These are phyloP conservation scores for Pholiota microspora DNA, from an alignment of 768 basidiomycete genomes.

Conservation along the genomic window DNA sequence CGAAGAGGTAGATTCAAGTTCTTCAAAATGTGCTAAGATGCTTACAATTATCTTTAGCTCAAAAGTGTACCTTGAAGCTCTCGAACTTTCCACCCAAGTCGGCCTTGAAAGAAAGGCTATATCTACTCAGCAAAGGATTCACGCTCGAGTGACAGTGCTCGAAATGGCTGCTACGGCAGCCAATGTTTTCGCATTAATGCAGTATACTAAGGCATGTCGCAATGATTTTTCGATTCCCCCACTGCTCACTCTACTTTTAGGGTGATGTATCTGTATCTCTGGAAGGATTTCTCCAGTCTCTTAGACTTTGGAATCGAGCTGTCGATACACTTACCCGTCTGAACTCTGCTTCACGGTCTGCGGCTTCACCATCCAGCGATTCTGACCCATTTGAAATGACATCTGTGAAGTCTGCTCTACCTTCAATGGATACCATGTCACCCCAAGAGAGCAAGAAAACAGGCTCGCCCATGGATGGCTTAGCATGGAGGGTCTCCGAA, in stretches of 20 bases:
- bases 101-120: conserved; percentile 43
- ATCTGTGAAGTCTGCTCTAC: conserved; percentile 12
- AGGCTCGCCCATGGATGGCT: conserved; percentile 42
- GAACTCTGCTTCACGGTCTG: conserved; percentile 30
- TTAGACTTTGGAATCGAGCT: conserved; percentile 82
- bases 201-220: conserved; percentile 55
- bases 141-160: conserved; percentile 53
- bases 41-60: conserved; percentile 29
- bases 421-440: neutral
- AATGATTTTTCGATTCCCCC: conserved; percentile 1
- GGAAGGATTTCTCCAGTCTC: conserved; percentile 59
- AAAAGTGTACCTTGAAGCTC: conserved; percentile 60
- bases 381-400: conserved; percentile 59
- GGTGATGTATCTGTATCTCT: conserved; percentile 59
- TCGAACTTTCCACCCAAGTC: conserved; percentile 40
- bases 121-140: conserved; percentile 56
- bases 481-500: conserved; percentile 78
- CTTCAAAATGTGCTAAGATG: neutral
- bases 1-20: conserved; percentile 66
- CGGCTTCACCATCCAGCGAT: conserved; percentile 30
- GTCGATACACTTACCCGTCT: conserved; percentile 65
- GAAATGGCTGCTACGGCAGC: conserved; percentile 76
- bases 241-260: conserved; percentile 36
- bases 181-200: conserved; percentile 65
- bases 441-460: neutral